Evolutionary conservation across 805 yeast genomes (phyloP).

Genomic region (Schwanniomyces occidentalis): DNA sequence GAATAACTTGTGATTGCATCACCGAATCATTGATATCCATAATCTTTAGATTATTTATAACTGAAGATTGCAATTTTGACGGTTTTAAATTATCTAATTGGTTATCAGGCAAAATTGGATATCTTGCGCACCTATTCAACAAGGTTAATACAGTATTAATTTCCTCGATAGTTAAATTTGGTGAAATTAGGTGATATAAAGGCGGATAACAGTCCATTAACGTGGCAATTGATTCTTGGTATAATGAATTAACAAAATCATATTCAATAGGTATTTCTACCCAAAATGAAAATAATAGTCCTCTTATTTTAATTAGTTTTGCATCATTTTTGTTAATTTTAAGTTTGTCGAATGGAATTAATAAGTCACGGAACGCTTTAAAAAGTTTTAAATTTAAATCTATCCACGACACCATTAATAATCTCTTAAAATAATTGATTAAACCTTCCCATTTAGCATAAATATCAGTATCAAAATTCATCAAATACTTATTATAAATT

Average conservation of each 20-base stretch:
- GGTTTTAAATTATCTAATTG: constrained; percentile 50
- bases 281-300: constrained; percentile 54
- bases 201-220: constrained; percentile 54
- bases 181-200: constrained; percentile 40
- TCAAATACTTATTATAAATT: constrained; percentile 55
- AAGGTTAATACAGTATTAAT: constrained; percentile 55
- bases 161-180: constrained; percentile 30
- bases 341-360: constrained; percentile 30
- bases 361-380: constrained; percentile 49
- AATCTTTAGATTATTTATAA: constrained; percentile 49
- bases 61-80: constrained; percentile 63
- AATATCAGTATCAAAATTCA: constrained; percentile 26
- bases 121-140: constrained; percentile 65
- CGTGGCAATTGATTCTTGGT: constrained; percentile 62
- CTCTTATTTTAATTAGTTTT: constrained; percentile 20
- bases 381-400: constrained; percentile 58
- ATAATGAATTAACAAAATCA: constrained; percentile 44
- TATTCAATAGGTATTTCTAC: constrained; percentile 37
- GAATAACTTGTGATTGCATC: constrained; percentile 47
- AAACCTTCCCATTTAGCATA: constrained; percentile 57
- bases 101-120: constrained; percentile 67
- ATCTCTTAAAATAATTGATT: constrained; percentile 46
- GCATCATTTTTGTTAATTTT: constrained; percentile 4
- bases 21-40: constrained; percentile 28
- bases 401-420: constrained; percentile 44